Evolutionary conservation across 139 green algal genomes (phyloP), one percentile per base, ranked within the genome.

Genomic region (Raphidocelis subcapitata): DNA sequence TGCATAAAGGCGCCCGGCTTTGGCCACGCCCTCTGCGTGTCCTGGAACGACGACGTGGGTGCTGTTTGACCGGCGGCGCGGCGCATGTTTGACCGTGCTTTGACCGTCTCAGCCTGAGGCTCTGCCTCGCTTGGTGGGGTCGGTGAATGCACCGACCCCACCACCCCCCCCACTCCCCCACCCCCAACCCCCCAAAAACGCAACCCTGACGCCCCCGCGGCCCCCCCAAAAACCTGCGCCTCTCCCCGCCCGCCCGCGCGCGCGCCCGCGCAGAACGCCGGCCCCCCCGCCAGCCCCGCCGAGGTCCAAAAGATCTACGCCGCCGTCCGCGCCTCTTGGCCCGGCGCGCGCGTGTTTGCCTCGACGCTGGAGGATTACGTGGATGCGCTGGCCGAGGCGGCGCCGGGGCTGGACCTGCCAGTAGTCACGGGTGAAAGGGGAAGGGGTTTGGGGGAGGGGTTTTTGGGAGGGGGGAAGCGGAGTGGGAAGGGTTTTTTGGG

Each of bases 311-410:
- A 60, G 2, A 84, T 89, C 55, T 88, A 81, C 28, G n/a, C 70
- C 5, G 18, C 46, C 3, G 63, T 82, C 28, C 77, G 67, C 3
- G 18, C 52, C 12, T n/a, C 69, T 31, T 92, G 85, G 59, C 85
- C 87, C 0, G 73, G 79, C 1, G 83, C 85, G 2, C 33, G 31
- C 2, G 77, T 92, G 3, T 26, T 49, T 20, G 77, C 85, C 1
- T 87, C 76, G 35, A 82, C 65, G 18, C 76, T 91, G 67, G 87
- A 92, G n/a, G 62, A 60, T 5, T 92, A 85, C 56, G 65, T 80
- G 54, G 55, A n/a, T 5, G 46, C 72, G 2, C 67, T 92, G 24
- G 33, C 14, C 24, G n/a, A 12, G 0, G 73, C 73, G 28, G 31
- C 37, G 18, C 44, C 24, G 18, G 21, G 18, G 5, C 26, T 75